Conservation (phyloP, 1,284 basidiomycete species). For the Lentinula novae-zelandiae region DNA sequence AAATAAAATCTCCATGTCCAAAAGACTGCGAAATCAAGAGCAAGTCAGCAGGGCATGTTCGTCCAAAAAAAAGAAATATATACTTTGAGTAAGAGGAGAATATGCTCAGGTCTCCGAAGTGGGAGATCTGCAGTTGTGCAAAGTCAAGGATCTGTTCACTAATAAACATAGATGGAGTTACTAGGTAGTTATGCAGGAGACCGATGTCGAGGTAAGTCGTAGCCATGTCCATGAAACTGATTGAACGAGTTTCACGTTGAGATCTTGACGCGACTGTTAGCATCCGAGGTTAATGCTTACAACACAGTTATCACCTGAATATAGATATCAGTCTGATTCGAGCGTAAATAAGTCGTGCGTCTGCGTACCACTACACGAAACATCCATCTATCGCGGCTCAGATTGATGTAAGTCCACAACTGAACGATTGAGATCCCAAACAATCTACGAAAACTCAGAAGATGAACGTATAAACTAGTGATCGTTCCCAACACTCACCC, state of each 20-base stretch:
- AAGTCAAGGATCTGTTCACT: neutral
- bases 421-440: conserved; percentile 9
- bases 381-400: conserved; percentile 1
- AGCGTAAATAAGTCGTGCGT: neutral
- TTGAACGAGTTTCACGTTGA: neutral
- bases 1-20: conserved; percentile 3
- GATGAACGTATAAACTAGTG: neutral
- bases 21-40: neutral
- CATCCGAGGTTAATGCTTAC: neutral
- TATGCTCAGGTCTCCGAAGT: conserved; percentile 4
- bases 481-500: neutral
- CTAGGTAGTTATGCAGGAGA: conserved; percentile 3
- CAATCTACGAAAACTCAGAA: neutral
- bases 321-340: neutral
- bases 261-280: neutral
- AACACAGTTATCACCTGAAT: neutral
- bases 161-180: neutral
- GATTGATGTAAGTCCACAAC: conserved; percentile 7
- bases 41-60: neutral
- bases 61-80: neutral
- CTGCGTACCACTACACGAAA: neutral
- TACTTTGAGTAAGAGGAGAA: neutral
- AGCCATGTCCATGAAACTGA: conserved; percentile 2
- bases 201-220: conserved; percentile 3
- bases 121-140: neutral